These are phyloP conservation scores for Calvatia gigantea DNA, from an alignment of 768 basidiomycete genomes.

Conservation along the genomic window DNA sequence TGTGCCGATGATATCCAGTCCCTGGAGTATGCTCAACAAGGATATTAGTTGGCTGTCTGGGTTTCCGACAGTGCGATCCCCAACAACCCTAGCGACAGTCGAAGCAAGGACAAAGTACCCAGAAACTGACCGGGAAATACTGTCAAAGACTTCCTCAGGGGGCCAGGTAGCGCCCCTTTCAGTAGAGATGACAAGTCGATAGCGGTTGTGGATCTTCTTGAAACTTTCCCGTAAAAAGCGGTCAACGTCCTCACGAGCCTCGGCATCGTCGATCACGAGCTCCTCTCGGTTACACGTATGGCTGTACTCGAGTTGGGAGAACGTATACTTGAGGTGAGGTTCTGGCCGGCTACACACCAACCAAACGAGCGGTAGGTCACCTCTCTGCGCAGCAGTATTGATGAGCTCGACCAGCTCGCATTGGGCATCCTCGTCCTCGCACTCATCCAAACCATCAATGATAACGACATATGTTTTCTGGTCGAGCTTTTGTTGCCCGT, in stretches of 20 bases:
- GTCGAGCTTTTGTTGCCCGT: not conserved
- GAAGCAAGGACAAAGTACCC: not conserved
- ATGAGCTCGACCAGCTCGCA: not conserved
- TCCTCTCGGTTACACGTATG: not conserved
- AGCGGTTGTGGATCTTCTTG: not conserved
- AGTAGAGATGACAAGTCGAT: not conserved
- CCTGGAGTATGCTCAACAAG: not conserved
- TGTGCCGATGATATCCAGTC: not conserved
- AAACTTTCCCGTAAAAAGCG: not conserved
- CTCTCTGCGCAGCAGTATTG: not conserved
- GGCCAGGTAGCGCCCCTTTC: not conserved
- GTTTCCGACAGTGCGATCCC: not conserved
- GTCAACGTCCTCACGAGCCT: not conserved
- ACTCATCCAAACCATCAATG: not conserved
- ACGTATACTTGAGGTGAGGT: not conserved
- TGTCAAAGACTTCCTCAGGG: not conserved
- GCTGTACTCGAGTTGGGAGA: not conserved
- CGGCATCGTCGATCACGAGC: not conserved
- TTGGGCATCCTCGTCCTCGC: not conserved
- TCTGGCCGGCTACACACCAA: slow-evolving; percentile 1
- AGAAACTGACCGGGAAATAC: not conserved
- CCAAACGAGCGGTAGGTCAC: not conserved
- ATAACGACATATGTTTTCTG: not conserved
- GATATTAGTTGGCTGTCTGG: not conserved
- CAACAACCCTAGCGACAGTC: not conserved